phyloP scores from a whole-genome alignment of 495 filamentous ascomycete genomes.

The Aspergillus homomorphus region DNA sequence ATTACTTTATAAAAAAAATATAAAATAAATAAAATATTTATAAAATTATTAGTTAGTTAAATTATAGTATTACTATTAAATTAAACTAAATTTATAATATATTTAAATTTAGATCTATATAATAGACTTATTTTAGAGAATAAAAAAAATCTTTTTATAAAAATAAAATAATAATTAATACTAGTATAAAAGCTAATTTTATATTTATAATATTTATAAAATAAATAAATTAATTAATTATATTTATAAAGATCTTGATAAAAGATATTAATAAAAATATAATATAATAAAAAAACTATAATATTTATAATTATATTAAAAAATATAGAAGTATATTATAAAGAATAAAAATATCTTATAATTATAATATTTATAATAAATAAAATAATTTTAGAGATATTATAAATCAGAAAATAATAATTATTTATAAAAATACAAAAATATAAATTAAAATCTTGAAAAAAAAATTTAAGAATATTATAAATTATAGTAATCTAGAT shows the following conservation, averaged over 20 bases:
- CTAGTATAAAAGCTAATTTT: neutral
- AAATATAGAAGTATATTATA: neutral
- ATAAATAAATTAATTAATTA: neutral
- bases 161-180: neutral
- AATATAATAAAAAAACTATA: neutral
- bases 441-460: neutral
- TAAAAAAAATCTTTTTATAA: neutral
- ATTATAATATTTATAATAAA: neutral
- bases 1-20: neutral
- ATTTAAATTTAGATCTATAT: neutral
- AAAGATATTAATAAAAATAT: neutral
- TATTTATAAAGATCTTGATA: neutral
- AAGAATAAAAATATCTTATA: neutral
- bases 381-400: neutral
- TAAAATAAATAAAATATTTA: neutral
- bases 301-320: neutral
- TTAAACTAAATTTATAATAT: neutral
- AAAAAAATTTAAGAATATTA: neutral
- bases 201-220: neutral
- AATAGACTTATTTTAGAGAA: too few relatives aligned
- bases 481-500: neutral
- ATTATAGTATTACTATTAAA: neutral
- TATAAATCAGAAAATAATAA: neutral
- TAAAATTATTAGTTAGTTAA: neutral
- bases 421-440: neutral